Base-by-base conservation (phyloP, 202 grass and related monocot genomes). In the Setaria viridis region DNA sequence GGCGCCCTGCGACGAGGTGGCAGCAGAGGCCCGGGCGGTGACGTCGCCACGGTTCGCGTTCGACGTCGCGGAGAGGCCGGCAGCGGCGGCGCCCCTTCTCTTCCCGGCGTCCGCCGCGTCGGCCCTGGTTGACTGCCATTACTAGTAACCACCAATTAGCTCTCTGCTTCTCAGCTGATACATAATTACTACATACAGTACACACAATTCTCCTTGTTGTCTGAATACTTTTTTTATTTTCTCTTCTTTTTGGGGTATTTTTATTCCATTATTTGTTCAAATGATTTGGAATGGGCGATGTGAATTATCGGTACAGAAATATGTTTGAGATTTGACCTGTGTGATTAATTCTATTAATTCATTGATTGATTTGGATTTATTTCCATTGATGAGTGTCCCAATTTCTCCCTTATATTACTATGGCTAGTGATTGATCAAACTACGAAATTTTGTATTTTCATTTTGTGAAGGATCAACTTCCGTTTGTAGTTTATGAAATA, bases 61-160 rank as follows among this genome's bases (percentile, higher is more conserved):
- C 41, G 1, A 29, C 69, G 86, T 29, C 4, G 63, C 35, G 4
- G 72, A 84, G 56, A 51, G 62, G 70, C 16, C 41, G 16, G 2
- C 39, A 5, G 13, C 86, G 55, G 10, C 77, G 76, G 10, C 84
- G 54, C 41, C 78, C 13, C 42, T 87, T 7, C 72, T 87, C 21
- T 87, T 93, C 72, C 85, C 66, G 45, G 21, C 84, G 49, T n/a
- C 75, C n/a, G 57, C 81, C 11, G 78, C 82, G 16, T 79, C 90
- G 12, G 87, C 89, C 3, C n/a, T 91, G 67, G 81, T 94, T 16
- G 92, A 89, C 74, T 94, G 92, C 87, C 92, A 91, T 89, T 89
- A 87, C 92, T 94, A 88, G 88, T 79, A 85, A 85, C 57, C 49
- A 49, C 53, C 49, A 21, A 87, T 53, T 80, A 79, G 79, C 43